These are phyloP conservation scores for Buxus sempervirens DNA, from an alignment of 164 flowering plant species.

Conservation along the genomic window DNA sequence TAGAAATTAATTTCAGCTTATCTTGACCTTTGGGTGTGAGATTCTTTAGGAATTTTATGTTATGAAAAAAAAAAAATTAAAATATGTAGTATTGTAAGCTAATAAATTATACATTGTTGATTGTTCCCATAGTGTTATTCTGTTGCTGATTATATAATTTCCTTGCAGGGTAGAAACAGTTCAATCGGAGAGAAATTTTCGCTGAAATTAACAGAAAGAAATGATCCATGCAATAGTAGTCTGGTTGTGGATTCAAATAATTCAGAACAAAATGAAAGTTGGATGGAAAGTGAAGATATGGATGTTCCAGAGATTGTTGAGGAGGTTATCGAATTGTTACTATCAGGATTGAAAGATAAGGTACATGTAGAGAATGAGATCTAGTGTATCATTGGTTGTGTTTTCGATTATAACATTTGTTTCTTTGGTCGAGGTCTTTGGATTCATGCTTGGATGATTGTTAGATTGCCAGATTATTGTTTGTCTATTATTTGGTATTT, in stretches of 20 bases:
- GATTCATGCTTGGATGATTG: background rate
- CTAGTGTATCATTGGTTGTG: background rate
- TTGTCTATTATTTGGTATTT: too few species aligned
- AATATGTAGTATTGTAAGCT: background rate
- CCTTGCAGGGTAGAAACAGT: conserved; percentile 54
- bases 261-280: conserved; percentile 22
- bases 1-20: background rate
- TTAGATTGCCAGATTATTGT: background rate
- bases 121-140: background rate
- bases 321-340: conserved; percentile 80
- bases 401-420: background rate
- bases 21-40: background rate
- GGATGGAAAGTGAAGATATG: conserved; percentile 67
- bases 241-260: conserved; percentile 17
- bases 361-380: conserved; percentile 49
- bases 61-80: background rate
- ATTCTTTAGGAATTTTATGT: conserved; percentile 1
- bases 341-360: conserved; percentile 83
- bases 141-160: conserved; percentile 1
- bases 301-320: conserved; percentile 88
- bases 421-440: background rate
- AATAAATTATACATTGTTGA: background rate
- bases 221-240: conserved; percentile 19
- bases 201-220: conserved; percentile 11
- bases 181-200: conserved; percentile 54